These are phyloP conservation scores for Blastocystis sp. DNA, from an alignment of 352 stramenopile species.

Conservation along the genomic window DNA sequence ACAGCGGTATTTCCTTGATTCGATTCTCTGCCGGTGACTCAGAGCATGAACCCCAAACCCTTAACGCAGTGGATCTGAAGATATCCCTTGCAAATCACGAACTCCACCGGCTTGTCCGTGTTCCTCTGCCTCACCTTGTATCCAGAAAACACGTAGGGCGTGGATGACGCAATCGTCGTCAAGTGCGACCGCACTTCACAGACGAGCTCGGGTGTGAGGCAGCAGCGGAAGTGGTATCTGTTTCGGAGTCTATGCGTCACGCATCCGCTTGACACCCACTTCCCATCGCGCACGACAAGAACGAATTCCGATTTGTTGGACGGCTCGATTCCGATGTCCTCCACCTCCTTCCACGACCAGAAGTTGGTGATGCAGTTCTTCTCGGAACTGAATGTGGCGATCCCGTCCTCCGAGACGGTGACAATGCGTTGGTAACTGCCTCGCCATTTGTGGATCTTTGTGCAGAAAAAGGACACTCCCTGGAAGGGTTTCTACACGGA, in stretches of 20 bases:
- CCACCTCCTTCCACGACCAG: slow-evolving; percentile 27
- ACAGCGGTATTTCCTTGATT: background rate
- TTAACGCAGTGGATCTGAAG: slow-evolving; percentile 19
- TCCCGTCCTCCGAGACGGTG: slow-evolving; percentile 15
- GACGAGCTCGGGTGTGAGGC: background rate
- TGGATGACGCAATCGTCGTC: background rate
- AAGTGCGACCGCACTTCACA: slow-evolving; percentile 54
- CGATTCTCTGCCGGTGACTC: background rate
- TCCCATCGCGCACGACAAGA: background rate
- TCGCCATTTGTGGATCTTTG: slow-evolving; percentile 59
- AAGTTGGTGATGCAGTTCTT: slow-evolving; percentile 16
- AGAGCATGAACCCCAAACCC: background rate
- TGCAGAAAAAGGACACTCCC: slow-evolving; percentile 50
- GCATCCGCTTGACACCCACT: background rate
- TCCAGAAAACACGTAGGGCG: slow-evolving; percentile 16
- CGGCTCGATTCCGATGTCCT: background rate
- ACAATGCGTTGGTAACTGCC: slow-evolving; percentile 38
- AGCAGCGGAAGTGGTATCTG: slow-evolving; percentile 12
- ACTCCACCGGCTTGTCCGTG: background rate
- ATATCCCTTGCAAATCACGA: slow-evolving; percentile 20
- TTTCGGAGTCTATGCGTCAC: background rate
- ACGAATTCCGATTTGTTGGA: background rate
- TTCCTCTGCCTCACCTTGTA: background rate
- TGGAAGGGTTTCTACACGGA: slow-evolving; percentile 16
- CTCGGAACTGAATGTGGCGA: slow-evolving; percentile 30